These are phyloP conservation scores for Sporothrix dimorphospora DNA, from an alignment of 2,329 filamentous ascomycete genomes.

Conservation along the genomic window DNA sequence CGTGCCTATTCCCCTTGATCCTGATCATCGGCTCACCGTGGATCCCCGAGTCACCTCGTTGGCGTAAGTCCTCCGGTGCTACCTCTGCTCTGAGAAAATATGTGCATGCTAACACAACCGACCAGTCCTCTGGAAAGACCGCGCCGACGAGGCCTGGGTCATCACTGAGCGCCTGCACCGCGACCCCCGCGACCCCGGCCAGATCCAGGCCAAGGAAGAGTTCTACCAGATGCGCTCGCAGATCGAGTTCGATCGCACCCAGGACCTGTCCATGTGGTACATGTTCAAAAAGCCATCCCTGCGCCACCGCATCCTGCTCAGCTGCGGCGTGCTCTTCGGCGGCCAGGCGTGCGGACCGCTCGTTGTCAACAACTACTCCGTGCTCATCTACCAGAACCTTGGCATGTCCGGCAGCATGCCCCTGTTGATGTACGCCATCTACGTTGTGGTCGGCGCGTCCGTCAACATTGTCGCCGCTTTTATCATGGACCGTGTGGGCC, in stretches of 20 bases:
- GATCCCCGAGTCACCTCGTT: conserved; percentile 27
- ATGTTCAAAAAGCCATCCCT: conserved; percentile 48
- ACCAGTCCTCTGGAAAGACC: conserved; percentile 45
- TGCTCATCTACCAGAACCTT: conserved; percentile 26
- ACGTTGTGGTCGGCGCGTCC: conserved; percentile 22
- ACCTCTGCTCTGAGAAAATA: neutral
- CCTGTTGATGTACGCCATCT: conserved; percentile 28
- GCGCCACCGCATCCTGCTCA: conserved; percentile 45
- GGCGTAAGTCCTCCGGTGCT: neutral
- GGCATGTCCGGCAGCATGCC: conserved; percentile 26
- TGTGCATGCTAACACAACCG: neutral
- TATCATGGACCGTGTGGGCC: conserved; percentile 28
- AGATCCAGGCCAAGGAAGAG: conserved; percentile 45
- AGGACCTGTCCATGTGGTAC: conserved; percentile 39
- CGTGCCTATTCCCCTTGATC: conserved; percentile 45
- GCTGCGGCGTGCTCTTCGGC: conserved; percentile 33
- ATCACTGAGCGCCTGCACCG: conserved; percentile 48
- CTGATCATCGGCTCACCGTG: conserved; percentile 45
- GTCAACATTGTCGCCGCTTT: conserved; percentile 26
- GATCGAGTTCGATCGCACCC: conserved; percentile 44
- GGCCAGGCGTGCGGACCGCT: conserved; percentile 24
- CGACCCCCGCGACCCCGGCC: conserved; percentile 42
- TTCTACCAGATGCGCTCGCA: conserved; percentile 51
- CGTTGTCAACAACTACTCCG: conserved; percentile 25
- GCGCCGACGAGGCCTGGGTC: conserved; percentile 44